Base-by-base conservation (phyloP, 352 stramenopile genomes). In the Phytophthora lateralis region DNA sequence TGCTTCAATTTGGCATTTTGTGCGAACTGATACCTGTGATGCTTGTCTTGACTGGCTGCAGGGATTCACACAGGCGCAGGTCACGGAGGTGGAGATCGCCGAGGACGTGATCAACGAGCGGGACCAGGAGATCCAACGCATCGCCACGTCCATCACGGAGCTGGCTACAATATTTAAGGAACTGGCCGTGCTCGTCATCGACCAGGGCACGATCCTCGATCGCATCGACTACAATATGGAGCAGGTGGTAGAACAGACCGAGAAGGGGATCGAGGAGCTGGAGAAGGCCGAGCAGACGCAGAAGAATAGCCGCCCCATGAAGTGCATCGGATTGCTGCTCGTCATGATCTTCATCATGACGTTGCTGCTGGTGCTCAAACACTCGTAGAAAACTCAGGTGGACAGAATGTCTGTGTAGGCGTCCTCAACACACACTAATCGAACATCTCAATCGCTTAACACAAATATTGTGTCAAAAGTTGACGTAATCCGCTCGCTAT, bases 221-320 rank as follows among this genome's bases (percentile, higher is more conserved):
- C 93, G 98, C 29, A 99, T 99, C 75, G 98, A 99, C 82, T 99
- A 99, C 82, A 99, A 99, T 76, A 99, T 99, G 97, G 98, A 99
- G 73, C 95, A 99, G 54, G 97, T 99, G 34, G 97, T 99, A 26
- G 97, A 99, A 82, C 96, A 99, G 75, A 99, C 97, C 6, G 97
- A 99, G 68, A 97, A 98, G 57, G 98, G 98, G 43, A 95, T 99
- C 45, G 83, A 98, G 51, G 96, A 99, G 77, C 81, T 99, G 30
- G 97, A 99, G 68, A 98, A 98, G 65, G 98, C 98, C n/a, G 98
- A 99, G 71, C 91, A 98, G 69, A 97, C 96, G 62, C 97, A 99
- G 82, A 99, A 99, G 75, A 98, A 87, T 64, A 97, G 90, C 21
- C 84, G 98, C 14, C 96, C 97, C 17, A 96, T 99, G 84, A 97